A percentile compares a stretch with the other conserved stretches of the same genome.
phyloP scores from a whole-genome alignment of 129 eudicot species.

The Pulicaria dysenterica region DNA sequence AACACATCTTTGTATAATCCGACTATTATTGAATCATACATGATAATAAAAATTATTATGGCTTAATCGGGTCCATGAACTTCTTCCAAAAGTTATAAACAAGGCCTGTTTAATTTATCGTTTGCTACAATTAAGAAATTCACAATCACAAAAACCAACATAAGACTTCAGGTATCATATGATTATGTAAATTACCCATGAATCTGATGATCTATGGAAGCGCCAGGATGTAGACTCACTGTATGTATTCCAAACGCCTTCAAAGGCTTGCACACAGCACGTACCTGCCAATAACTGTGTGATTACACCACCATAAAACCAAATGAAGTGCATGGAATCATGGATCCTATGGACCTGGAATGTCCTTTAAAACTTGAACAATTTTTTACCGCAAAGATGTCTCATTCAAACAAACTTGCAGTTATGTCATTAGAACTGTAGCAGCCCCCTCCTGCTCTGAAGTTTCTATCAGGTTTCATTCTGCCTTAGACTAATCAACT shows the following conservation, averaged over 20 bases:
- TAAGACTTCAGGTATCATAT: not conserved
- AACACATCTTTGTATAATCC: not conserved
- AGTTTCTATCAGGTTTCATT: too few species aligned
- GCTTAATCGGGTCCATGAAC: not conserved
- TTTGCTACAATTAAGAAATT: not conserved
- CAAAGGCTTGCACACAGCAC: conserved; percentile 76
- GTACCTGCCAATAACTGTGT: conserved; percentile 55
- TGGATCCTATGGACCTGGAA: not conserved
- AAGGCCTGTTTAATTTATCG: not conserved
- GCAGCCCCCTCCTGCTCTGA: too few species aligned
- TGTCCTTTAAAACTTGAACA: not conserved
- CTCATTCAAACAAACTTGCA: not conserved
- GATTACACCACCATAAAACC: conserved; percentile 13
- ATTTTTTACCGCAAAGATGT: not conserved
- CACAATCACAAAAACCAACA: not conserved
- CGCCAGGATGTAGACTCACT: conserved; percentile 86
- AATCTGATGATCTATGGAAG: conserved; percentile 83
- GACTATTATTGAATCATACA: not conserved
- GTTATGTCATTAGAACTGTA: not conserved
- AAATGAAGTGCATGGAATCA: too few species aligned
- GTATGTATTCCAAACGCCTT: conserved; percentile 80
- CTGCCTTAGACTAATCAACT: too few species aligned
- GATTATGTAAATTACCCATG: conserved; percentile 53
- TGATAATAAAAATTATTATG: not conserved
- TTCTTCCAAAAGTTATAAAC: not conserved